Conservation (phyloP, 805 yeast species). For the Vanderwaltozyma tropicalis region DNA sequence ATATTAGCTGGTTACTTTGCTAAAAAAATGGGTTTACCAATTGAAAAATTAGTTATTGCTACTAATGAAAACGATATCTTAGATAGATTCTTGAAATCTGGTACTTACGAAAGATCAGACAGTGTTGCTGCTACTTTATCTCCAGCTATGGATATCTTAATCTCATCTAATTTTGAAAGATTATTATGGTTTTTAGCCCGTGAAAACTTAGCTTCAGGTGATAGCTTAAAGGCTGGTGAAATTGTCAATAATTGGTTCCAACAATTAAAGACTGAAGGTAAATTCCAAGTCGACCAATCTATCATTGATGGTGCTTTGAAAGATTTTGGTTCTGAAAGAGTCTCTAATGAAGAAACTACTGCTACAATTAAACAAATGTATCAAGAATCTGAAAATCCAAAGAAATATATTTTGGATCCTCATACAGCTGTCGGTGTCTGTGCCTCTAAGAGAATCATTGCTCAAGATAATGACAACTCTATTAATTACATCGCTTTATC, state of each 20-base stretch:
- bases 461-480: conserved; percentile 33
- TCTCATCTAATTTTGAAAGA: conserved; percentile 93
- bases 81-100: conserved; percentile 82
- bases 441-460: conserved; percentile 56
- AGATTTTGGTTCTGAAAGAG: conserved; percentile 71
- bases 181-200: conserved; percentile 88
- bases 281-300: conserved; percentile 56
- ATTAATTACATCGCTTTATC: conserved; percentile 64
- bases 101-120: conserved; percentile 66
- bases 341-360: conserved; percentile 68
- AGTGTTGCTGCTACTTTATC: conserved; percentile 82
- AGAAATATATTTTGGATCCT: conserved; percentile 83
- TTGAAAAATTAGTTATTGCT: conserved; percentile 78
- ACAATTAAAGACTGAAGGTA: conserved; percentile 64
- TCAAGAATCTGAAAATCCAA: conserved; percentile 38
- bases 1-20: conserved; percentile 95
- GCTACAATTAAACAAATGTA: conserved; percentile 67
- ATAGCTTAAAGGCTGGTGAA: conserved; percentile 66
- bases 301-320: conserved; percentile 56
- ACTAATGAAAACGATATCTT: conserved; percentile 93
- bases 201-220: conserved; percentile 42
- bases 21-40: conserved; percentile 88
- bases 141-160: conserved; percentile 97
- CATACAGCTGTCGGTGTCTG: conserved; percentile 93
- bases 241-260: conserved; percentile 67